Evolutionary conservation across 257 asterid species (phyloP).

Genomic region (Anisodus tanguticus): DNA sequence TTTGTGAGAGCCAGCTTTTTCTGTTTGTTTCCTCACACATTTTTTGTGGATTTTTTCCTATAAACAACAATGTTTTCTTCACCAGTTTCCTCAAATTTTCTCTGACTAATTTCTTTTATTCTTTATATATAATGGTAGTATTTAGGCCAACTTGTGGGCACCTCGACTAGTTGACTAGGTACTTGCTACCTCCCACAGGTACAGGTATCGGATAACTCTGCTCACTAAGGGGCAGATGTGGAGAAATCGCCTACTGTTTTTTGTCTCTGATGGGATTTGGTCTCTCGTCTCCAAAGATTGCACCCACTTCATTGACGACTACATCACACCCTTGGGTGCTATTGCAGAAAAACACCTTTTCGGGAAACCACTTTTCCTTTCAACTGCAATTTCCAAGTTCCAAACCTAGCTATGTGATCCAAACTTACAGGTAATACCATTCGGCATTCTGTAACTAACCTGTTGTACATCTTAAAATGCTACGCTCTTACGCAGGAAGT

Average conservation of each 20-base stretch:
- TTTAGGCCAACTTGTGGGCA: not conserved
- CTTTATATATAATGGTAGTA: not conserved
- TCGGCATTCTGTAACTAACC: not conserved
- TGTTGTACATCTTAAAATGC: not conserved
- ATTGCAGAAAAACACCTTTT: not conserved
- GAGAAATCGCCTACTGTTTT: not conserved
- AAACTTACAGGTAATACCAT: not conserved
- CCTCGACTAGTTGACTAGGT: not conserved
- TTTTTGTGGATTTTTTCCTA: not conserved
- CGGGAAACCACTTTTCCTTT: not conserved
- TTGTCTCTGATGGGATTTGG: not conserved
- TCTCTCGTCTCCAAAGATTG: not conserved
- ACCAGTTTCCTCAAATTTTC: not conserved
- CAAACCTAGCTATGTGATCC: not conserved
- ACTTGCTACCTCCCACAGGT: not conserved
- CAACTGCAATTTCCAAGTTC: not conserved
- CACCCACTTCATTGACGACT: not conserved
- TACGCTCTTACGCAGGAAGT: not conserved
- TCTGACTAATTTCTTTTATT: not conserved
- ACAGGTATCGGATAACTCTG: not conserved
- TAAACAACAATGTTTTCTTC: not conserved
- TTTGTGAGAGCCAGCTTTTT: not conserved
- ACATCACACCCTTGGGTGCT: not conserved
- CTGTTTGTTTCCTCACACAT: conserved; percentile 16
- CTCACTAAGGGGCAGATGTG: not conserved